Evolutionary conservation across 83 land plant species (phyloP).

Genomic region (Diphasiastrum complanatum): DNA sequence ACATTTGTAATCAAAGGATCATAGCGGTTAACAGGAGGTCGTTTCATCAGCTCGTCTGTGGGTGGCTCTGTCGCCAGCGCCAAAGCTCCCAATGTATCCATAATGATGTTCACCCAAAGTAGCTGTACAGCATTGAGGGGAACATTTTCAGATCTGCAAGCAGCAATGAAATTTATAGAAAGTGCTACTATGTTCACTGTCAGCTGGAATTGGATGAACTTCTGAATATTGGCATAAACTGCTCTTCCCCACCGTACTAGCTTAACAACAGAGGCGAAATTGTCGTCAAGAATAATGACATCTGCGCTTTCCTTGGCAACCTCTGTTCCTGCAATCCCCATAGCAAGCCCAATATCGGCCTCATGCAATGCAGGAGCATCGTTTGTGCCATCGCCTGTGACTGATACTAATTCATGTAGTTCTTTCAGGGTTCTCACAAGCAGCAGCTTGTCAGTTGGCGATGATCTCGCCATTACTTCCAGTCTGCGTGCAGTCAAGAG

Average conservation of each 20-base stretch:
- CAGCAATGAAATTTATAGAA: slow-evolving; percentile 30
- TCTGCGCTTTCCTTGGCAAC: slow-evolving; percentile 45
- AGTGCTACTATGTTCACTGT: slow-evolving; percentile 41
- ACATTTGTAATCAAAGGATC: slow-evolving; percentile 36
- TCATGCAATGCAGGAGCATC: slow-evolving; percentile 42
- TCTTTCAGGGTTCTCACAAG: slow-evolving; percentile 27
- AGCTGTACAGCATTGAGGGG: slow-evolving; percentile 37
- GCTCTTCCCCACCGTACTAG: slow-evolving; percentile 34
- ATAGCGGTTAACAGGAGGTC: slow-evolving; percentile 43
- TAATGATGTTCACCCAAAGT: slow-evolving; percentile 16
- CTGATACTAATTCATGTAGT: slow-evolving; percentile 33
- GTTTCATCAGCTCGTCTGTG: slow-evolving; percentile 53
- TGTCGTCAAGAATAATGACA: slow-evolving; percentile 36
- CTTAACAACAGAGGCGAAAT: slow-evolving; percentile 31
- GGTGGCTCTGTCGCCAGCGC: slow-evolving; percentile 68
- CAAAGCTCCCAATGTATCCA: slow-evolving; percentile 56
- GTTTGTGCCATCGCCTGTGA: slow-evolving; percentile 44
- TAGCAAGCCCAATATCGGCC: slow-evolving; percentile 39
- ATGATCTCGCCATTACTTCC: slow-evolving; percentile 32
- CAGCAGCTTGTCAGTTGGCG: slow-evolving; percentile 33
- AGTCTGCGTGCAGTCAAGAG: slow-evolving; percentile 19
- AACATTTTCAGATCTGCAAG: slow-evolving; percentile 23
- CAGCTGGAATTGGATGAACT: slow-evolving; percentile 43
- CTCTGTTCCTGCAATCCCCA: slow-evolving; percentile 42
- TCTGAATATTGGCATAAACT: slow-evolving; percentile 38